Conservation (phyloP, 163 green algal species). For the Scenedesmus sp. region DNA sequence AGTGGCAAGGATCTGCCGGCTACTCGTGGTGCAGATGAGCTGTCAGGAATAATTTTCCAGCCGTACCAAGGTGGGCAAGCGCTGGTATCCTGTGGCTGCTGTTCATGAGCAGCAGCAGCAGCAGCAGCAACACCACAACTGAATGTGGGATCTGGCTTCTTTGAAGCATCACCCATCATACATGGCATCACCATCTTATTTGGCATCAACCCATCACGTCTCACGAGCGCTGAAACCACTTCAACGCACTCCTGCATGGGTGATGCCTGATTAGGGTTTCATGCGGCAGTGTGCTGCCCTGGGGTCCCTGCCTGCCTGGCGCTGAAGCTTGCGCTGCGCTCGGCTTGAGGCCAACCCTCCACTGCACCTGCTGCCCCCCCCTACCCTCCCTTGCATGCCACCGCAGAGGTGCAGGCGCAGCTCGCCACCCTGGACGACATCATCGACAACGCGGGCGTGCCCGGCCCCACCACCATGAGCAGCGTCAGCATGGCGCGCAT, state of each 20-base stretch:
- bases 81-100: background rate
- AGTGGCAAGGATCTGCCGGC: slow-evolving; percentile 2
- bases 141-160: too few relatives aligned
- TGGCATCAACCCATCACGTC: too few relatives aligned
- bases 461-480: slow-evolving; percentile 39
- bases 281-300: too few relatives aligned
- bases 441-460: slow-evolving; percentile 33
- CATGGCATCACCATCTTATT: too few relatives aligned
- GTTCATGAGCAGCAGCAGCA: background rate
- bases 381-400: background rate
- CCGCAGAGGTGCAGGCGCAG: slow-evolving; percentile 73
- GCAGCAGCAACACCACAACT: background rate
- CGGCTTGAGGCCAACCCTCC: too few relatives aligned
- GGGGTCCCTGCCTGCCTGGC: too few relatives aligned
- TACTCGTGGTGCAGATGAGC: background rate
- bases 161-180: too few relatives aligned
- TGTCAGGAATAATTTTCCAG: slow-evolving; percentile 43
- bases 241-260: too few relatives aligned
- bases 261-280: too few relatives aligned
- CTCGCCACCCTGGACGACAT: slow-evolving; percentile 74
- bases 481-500: slow-evolving; percentile 78
- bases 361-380: too few relatives aligned
- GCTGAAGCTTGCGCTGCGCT: too few relatives aligned
- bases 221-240: too few relatives aligned
- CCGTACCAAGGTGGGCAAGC: slow-evolving; percentile 13